Conservation (phyloP, 192 early-diverging fungal genomes). For the Mortierella hygrophila region DNA sequence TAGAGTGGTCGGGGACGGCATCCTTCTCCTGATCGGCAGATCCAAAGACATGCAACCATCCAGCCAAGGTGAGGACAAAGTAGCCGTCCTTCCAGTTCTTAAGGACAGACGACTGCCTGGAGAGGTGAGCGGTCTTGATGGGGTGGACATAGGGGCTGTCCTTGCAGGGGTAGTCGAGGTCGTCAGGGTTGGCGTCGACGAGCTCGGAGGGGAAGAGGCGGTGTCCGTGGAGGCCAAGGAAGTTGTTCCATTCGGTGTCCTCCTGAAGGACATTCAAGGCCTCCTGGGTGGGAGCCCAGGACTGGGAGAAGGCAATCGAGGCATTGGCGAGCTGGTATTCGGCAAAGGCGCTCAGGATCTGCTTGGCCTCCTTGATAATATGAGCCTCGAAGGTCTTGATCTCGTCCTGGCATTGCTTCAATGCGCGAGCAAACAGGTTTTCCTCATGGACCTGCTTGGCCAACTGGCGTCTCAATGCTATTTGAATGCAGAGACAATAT, state of each 20-base stretch:
- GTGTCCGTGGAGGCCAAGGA: conserved; percentile 36
- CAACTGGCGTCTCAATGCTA: conserved; percentile 34
- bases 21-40: conserved; percentile 24
- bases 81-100: conserved; percentile 59
- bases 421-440: conserved; percentile 37
- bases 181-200: conserved; percentile 54
- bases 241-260: conserved; percentile 57
- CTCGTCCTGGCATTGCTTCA: conserved; percentile 37
- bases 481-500: not conserved
- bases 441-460: conserved; percentile 36
- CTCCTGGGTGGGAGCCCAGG: conserved; percentile 36
- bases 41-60: conserved; percentile 62
- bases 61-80: conserved; percentile 60
- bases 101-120: conserved; percentile 55
- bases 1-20: conserved; percentile 53
- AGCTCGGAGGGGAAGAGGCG: conserved; percentile 45
- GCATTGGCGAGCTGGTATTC: conserved; percentile 23
- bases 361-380: conserved; percentile 44
- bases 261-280: conserved; percentile 51
- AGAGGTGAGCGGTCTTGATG: conserved; percentile 55
- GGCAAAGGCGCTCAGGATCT: conserved; percentile 24
- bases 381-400: conserved; percentile 37
- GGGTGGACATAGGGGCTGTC: conserved; percentile 48
- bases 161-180: conserved; percentile 59
- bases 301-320: conserved; percentile 17